Conservation (phyloP, 139 green algal genomes). For the Chlamydomonas schloesseri region DNA sequence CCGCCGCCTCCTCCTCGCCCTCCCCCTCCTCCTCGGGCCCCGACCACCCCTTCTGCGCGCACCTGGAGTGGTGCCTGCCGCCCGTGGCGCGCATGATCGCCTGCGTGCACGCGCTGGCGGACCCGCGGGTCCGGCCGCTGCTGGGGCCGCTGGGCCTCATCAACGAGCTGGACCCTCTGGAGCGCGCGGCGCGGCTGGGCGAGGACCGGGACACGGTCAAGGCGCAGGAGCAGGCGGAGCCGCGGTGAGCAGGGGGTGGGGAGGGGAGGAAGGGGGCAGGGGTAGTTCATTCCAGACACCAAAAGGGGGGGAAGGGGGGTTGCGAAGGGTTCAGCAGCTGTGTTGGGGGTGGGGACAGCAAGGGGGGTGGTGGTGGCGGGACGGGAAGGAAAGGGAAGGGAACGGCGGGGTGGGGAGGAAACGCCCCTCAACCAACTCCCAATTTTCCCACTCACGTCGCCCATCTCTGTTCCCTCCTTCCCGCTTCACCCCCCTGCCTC, state of each 20-base stretch:
- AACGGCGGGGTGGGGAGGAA: too few species aligned
- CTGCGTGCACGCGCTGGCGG: slow-evolving; percentile 70
- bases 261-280: slow-evolving; percentile 41
- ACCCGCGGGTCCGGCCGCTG: slow-evolving; percentile 44
- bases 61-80: slow-evolving; percentile 68
- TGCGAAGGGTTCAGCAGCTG: too few species aligned
- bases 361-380: neutral
- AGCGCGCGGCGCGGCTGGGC: slow-evolving; percentile 70
- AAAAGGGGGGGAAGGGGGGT: too few species aligned
- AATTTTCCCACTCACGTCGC: too few species aligned
- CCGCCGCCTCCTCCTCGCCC: slow-evolving; percentile 8
- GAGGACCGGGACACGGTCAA: slow-evolving; percentile 58
- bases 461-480: too few species aligned
- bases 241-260: slow-evolving; percentile 22
- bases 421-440: too few species aligned
- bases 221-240: slow-evolving; percentile 38
- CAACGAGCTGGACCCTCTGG: slow-evolving; percentile 73
- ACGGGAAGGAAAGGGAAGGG: too few species aligned
- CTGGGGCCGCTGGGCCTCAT: slow-evolving; percentile 42
- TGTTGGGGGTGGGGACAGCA: too few species aligned
- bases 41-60: slow-evolving; percentile 19
- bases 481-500: too few species aligned
- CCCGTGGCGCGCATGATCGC: slow-evolving; percentile 51
- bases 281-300: neutral
- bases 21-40: slow-evolving; percentile 17